These are phyloP conservation scores for Bombardia bombarda DNA, from an alignment of 495 filamentous ascomycete species.

Conservation along the genomic window DNA sequence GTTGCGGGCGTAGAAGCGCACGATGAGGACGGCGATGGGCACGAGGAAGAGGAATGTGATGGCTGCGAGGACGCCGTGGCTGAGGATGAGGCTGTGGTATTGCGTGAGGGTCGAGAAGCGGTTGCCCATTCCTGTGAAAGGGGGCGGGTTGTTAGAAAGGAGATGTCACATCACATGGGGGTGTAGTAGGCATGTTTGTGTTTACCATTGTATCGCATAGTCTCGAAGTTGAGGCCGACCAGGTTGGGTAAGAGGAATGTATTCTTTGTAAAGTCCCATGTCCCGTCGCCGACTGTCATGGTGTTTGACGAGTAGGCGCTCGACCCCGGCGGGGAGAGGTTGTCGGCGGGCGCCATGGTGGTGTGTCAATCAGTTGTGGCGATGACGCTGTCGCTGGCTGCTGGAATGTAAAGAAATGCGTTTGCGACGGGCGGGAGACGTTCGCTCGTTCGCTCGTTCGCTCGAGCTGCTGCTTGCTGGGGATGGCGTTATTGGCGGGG, in stretches of 20 bases:
- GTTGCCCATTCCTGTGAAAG: conserved; percentile 73
- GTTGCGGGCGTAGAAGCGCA: conserved; percentile 57
- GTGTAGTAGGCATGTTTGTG: background rate
- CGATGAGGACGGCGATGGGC: conserved; percentile 66
- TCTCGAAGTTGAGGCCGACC: conserved; percentile 80
- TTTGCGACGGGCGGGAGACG: too few relatives aligned
- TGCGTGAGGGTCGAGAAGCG: conserved; percentile 66
- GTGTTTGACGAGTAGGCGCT: conserved; percentile 77
- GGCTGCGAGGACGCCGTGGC: conserved; percentile 77
- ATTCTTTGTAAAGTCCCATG: conserved; percentile 78
- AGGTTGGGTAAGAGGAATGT: conserved; percentile 84
- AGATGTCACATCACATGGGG: background rate
- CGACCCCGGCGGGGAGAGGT: conserved; percentile 68
- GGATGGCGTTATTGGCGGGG: too few relatives aligned
- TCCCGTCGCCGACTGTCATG: conserved; percentile 82
- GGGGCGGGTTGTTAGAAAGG: background rate
- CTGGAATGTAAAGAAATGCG: too few relatives aligned
- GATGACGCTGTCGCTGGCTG: too few relatives aligned
- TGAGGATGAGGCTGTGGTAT: conserved; percentile 73
- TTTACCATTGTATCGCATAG: conserved; percentile 93
- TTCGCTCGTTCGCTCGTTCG: too few relatives aligned
- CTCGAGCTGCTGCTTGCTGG: too few relatives aligned
- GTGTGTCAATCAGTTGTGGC: too few relatives aligned
- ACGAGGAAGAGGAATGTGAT: conserved; percentile 84
- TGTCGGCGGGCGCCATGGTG: conserved; percentile 43